Percentiles rank a stretch among this genome's conserved stretches.
Evolutionary conservation across 2,329 filamentous ascomycete genomes (phyloP).

Genomic region (Ophiostoma fasciatum): DNA sequence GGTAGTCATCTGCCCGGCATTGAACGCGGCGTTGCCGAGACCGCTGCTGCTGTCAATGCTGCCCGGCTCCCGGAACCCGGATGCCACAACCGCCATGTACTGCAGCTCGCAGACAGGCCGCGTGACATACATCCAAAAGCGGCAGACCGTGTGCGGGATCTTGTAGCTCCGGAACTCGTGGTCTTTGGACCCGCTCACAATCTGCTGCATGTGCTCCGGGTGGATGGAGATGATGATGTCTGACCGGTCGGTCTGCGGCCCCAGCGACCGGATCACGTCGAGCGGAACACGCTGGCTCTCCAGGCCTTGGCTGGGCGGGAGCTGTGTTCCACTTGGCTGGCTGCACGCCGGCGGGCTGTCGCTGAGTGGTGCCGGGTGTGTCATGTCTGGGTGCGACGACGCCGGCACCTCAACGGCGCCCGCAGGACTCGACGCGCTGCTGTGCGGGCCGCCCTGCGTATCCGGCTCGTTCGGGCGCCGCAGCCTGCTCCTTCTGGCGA

Average conservation of each 20-base stretch:
- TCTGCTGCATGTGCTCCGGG: constrained; percentile 29
- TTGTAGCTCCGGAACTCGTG: constrained; percentile 42
- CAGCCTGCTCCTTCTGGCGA: too few species aligned
- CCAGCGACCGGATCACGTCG: constrained; percentile 31
- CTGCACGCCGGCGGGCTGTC: neutral
- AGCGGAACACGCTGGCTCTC: constrained; percentile 38
- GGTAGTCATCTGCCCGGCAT: constrained; percentile 20
- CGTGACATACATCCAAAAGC: constrained; percentile 48
- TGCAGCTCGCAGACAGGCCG: constrained; percentile 31
- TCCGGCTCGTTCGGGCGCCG: too few species aligned
- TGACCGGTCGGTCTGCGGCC: constrained; percentile 32
- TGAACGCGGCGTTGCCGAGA: constrained; percentile 37
- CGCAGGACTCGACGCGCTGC: too few species aligned
- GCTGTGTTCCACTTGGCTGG: neutral
- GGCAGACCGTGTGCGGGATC: constrained; percentile 37
- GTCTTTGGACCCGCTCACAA: constrained; percentile 34
- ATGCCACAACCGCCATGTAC: constrained; percentile 43
- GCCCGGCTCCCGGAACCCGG: constrained; percentile 27
- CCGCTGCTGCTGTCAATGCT: constrained; percentile 30
- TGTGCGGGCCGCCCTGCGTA: too few species aligned
- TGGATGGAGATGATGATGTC: constrained; percentile 40
- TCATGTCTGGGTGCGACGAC: too few species aligned
- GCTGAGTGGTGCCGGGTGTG: neutral
- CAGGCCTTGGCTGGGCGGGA: constrained; percentile 17
- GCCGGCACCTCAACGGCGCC: too few species aligned